Evolutionary conservation across 2,329 filamentous ascomycete genomes (phyloP).

Genomic region (Penicillium palitans): DNA sequence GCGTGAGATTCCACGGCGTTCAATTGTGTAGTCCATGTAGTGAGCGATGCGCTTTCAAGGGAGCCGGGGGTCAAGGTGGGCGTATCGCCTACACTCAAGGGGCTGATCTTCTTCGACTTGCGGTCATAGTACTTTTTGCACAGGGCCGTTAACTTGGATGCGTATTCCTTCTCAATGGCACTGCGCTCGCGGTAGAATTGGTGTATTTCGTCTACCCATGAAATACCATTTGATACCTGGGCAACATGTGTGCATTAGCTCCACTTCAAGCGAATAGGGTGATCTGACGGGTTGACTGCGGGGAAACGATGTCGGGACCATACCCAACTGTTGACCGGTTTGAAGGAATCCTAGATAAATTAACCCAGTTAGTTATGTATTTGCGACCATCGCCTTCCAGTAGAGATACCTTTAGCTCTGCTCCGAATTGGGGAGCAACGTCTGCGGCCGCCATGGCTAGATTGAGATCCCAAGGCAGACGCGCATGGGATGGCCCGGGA

Average conservation of each 20-base stretch:
- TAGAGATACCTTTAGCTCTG: conserved; percentile 77
- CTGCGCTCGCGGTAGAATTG: conserved; percentile 95
- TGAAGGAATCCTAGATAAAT: conserved; percentile 80
- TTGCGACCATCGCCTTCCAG: neutral
- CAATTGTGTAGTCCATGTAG: conserved; percentile 93
- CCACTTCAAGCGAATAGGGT: conserved; percentile 10
- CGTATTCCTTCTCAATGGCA: conserved; percentile 95
- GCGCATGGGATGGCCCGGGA: conserved; percentile 28
- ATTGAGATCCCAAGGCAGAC: conserved; percentile 20
- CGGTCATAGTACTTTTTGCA: conserved; percentile 98
- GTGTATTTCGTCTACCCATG: conserved; percentile 95
- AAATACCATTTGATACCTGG: conserved; percentile 77
- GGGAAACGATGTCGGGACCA: conserved; percentile 27
- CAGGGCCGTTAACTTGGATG: conserved; percentile 77
- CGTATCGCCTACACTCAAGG: conserved; percentile 87
- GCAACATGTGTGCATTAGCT: conserved; percentile 22
- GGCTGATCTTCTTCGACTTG: conserved; percentile 86
- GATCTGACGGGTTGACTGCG: conserved; percentile 14
- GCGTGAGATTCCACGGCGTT: conserved; percentile 85
- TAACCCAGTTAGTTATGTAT: conserved; percentile 24
- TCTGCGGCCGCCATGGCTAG: conserved; percentile 74
- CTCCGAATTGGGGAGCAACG: conserved; percentile 81
- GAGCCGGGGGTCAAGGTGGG: conserved; percentile 92
- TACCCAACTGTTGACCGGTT: conserved; percentile 87
- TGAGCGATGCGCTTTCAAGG: conserved; percentile 92